A percentile compares a stretch with the other conserved stretches of the same genome.
phyloP scores from a whole-genome alignment of 768 basidiomycete species.

The Phanerochaete carnosa region DNA sequence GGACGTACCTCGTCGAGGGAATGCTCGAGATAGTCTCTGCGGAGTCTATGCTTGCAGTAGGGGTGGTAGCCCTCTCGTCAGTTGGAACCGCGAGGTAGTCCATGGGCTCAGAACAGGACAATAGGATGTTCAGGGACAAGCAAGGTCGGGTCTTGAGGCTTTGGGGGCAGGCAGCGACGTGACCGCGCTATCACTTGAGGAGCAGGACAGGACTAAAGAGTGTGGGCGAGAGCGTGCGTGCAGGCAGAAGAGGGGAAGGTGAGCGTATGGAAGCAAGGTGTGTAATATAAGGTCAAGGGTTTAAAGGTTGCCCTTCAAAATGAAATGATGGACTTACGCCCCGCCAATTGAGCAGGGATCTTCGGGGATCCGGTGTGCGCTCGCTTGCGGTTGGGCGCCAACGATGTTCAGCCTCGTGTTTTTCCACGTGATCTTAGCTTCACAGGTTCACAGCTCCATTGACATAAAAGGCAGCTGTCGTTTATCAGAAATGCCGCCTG shows the following conservation, averaged over 20 bases:
- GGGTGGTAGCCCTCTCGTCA: slow-evolving; percentile 6
- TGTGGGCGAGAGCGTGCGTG: not conserved
- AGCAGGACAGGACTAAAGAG: too few species aligned
- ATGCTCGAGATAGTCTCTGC: slow-evolving; percentile 1
- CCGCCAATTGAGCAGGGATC: not conserved
- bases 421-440: not conserved
- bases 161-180: not conserved
- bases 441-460: not conserved
- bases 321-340: slow-evolving; percentile 2
- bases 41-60: slow-evolving; percentile 5
- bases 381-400: not conserved
- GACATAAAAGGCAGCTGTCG: not conserved
- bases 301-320: not conserved
- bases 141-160: not conserved
- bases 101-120: not conserved
- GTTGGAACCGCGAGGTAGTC: not conserved
- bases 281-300: not conserved
- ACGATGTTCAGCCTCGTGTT: not conserved
- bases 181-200: too few species aligned
- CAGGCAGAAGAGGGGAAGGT: too few species aligned
- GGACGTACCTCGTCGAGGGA: slow-evolving; percentile 1
- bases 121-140: not conserved
- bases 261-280: too few species aligned
- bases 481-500: not conserved
- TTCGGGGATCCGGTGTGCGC: slow-evolving; percentile 4